Evolutionary conservation across 2,329 filamentous ascomycete species (phyloP), one percentile per base, ranked within the genome.

Genomic region (Colletotrichum sp.): DNA sequence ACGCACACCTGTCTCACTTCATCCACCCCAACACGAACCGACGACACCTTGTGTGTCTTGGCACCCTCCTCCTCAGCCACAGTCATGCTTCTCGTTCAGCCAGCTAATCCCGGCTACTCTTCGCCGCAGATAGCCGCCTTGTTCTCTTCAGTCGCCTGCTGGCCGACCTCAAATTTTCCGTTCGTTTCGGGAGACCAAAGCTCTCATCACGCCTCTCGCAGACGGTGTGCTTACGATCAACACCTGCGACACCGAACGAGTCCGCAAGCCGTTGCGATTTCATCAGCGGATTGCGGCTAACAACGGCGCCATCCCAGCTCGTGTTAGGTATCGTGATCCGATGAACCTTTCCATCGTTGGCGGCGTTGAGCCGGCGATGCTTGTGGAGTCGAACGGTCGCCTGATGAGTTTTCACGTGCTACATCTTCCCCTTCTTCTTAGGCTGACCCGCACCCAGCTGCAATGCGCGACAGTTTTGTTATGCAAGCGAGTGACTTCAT

Each of bases 1-100:
- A 74, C 59, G 30, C 71, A 59, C 66, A 59, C 59, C 44, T 71
- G 67, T 71, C 59, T 74, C 44, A 74, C 57, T 49, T 49, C n/a
- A 16, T 63, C 44, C 30, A 52, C 30, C 25, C 39, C 44, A 22
- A 52, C 44, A 52, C 44, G 44, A 52, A 73, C 19, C 36, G 55
- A 44, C 34, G 30, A 22, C n/a, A 25, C 30, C 25, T 34, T n/a
- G 32, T 19, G 8, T 29, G 29, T 49, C 67, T 71, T 29, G 44
- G 59, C 15, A 29, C 44, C 19, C n/a, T 29, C 25, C 22, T 16
- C 22, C 70, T 64, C 44, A 59, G 67, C 44, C 59, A 34, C 44
- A 55, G 44, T 36, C 44, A 36, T 27, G 65, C 29, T 29, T 57
- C 15, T 13, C 44, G n/a, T 49, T 30, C 29, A 27, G 19, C 25